Conservation (phyloP, 2,329 filamentous ascomycete species). For the Fonsecaea pedrosoi region DNA sequence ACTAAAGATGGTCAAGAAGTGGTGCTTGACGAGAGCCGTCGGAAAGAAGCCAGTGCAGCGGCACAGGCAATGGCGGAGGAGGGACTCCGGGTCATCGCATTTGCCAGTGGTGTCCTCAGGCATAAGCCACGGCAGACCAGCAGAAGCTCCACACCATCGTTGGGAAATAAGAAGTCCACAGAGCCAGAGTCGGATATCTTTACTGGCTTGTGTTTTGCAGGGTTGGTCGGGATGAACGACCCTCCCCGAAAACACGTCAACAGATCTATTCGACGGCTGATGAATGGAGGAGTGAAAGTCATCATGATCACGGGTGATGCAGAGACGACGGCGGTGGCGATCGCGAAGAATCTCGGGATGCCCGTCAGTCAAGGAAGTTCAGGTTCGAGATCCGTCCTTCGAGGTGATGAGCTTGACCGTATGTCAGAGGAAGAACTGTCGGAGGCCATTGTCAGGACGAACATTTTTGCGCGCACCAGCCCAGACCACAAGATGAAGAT, state of each 20-base stretch:
- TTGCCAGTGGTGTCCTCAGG: constrained; percentile 80
- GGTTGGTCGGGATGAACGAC: constrained; percentile 95
- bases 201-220: constrained; percentile 83
- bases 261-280: constrained; percentile 83
- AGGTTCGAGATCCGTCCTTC: constrained; percentile 69
- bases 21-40: constrained; percentile 76
- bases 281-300: constrained; percentile 93
- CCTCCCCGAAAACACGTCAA: constrained; percentile 90
- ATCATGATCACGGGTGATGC: constrained; percentile 99
- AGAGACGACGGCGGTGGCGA: constrained; percentile 91
- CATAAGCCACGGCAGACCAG: constrained; percentile 55
- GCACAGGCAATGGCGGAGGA: constrained; percentile 87
- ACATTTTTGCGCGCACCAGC: constrained; percentile 93
- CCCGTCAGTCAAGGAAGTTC: constrained; percentile 65
- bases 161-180: constrained; percentile 44
- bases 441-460: constrained; percentile 83
- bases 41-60: constrained; percentile 76
- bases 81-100: constrained; percentile 87
- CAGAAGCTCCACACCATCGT: constrained; percentile 57
- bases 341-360: constrained; percentile 96
- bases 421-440: constrained; percentile 88
- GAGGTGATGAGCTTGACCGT: constrained; percentile 88
- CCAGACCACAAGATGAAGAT: constrained; percentile 99
- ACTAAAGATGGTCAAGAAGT: constrained; percentile 85
- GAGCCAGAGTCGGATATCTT: constrained; percentile 74